A percentile compares a stretch with the other conserved stretches of the same genome.
These are phyloP conservation scores for Kregervanrija pseudodelftensis DNA, from an alignment of 805 yeast genomes.

Conservation along the genomic window DNA sequence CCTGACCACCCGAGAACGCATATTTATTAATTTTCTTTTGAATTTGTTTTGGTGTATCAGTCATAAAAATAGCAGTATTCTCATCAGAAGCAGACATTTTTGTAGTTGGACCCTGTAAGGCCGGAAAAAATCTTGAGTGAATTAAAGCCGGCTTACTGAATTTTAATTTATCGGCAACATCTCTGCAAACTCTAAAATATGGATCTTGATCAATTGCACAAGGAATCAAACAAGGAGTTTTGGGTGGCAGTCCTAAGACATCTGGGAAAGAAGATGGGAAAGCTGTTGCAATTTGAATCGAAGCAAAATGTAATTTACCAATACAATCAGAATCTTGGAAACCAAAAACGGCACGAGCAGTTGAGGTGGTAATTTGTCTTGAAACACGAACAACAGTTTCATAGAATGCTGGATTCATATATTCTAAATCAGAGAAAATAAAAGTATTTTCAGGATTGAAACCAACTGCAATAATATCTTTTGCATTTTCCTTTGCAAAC, in stretches of 20 bases:
- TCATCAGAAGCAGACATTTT: constrained; percentile 96
- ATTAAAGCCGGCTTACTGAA: constrained; percentile 86
- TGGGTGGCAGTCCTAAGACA: constrained; percentile 74
- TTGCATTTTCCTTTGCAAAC: constrained; percentile 77
- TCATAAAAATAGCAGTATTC: constrained; percentile 88
- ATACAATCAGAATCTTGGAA: constrained; percentile 91
- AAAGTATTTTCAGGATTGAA: constrained; percentile 93
- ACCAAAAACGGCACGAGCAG: constrained; percentile 95
- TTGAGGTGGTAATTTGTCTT: constrained; percentile 92
- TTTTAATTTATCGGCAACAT: constrained; percentile 89
- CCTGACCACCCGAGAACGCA: constrained; percentile 93
- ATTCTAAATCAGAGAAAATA: constrained; percentile 85
- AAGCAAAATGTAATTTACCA: constrained; percentile 92
- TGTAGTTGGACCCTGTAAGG: constrained; percentile 91
- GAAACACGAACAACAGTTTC: constrained; percentile 90
- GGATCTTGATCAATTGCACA: constrained; percentile 99
- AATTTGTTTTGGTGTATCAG: constrained; percentile 87
- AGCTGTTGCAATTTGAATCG: constrained; percentile 92
- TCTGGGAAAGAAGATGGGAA: constrained; percentile 96
- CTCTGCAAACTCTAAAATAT: constrained; percentile 94
- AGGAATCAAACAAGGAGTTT: constrained; percentile 94
- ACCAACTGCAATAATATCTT: constrained; percentile 90
- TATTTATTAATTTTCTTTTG: constrained; percentile 92
- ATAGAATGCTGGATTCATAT: constrained; percentile 90
- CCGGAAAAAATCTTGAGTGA: constrained; percentile 96